These are phyloP conservation scores for Suhomyces chickasaworum DNA, from an alignment of 1,139 yeast species.

Conservation along the genomic window DNA sequence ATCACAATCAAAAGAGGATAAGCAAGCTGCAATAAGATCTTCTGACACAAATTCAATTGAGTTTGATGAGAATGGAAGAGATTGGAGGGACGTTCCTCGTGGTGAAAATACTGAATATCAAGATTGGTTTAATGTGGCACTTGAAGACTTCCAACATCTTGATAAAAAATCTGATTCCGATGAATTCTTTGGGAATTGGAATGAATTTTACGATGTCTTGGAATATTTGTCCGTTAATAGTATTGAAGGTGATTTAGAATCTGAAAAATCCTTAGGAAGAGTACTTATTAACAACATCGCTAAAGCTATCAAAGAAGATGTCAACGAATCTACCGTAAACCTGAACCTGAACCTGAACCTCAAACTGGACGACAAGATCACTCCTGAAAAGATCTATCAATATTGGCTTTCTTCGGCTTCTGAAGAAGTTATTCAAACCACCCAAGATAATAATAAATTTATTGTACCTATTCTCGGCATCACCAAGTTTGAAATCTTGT, in stretches of 20 bases:
- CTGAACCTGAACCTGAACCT: too few species aligned
- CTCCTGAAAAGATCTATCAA: conserved; percentile 53
- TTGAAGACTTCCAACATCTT: conserved; percentile 20
- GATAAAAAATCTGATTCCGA: conserved; percentile 26
- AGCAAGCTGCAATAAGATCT: conserved; percentile 39
- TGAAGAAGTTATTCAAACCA: conserved; percentile 27
- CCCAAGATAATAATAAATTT: conserved; percentile 31
- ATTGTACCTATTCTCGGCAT: conserved; percentile 46
- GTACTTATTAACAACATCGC: conserved; percentile 52
- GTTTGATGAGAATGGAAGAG: conserved; percentile 60
- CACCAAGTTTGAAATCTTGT: conserved; percentile 40
- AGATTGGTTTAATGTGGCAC: conserved; percentile 24
- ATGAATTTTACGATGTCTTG: conserved; percentile 32
- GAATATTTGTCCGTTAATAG: conserved; percentile 28
- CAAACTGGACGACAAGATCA: conserved; percentile 26
- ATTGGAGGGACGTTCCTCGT: conserved; percentile 71
- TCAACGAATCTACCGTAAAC: conserved; percentile 14
- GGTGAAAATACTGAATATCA: conserved; percentile 45
- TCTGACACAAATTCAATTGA: conserved; percentile 31
- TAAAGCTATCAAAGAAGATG: conserved; percentile 47
- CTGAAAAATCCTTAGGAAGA: conserved; percentile 39
- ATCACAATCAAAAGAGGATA: conserved; percentile 4
- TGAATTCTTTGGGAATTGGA: conserved; percentile 35
- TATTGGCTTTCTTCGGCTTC: conserved; percentile 41
- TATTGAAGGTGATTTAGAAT: conserved; percentile 30